A percentile compares a stretch with the other conserved stretches of the same genome.
phyloP scores from a whole-genome alignment of 2,329 filamentous ascomycete genomes.

The Scortechinia acanthostroma region DNA sequence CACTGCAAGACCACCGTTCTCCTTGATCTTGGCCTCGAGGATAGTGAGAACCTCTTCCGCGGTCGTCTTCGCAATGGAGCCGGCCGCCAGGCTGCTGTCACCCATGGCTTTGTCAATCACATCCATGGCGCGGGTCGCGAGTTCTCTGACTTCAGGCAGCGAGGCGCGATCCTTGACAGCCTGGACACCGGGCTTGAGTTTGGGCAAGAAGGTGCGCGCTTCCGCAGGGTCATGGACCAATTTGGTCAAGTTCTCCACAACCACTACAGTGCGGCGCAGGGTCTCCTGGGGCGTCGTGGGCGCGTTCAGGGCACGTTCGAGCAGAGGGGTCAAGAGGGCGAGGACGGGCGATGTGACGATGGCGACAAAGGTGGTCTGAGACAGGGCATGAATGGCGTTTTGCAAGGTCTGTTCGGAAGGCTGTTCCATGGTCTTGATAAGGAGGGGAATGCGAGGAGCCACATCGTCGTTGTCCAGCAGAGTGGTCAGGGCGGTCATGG shows the following conservation, averaged over 20 bases:
- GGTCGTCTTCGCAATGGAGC: conserved; percentile 59
- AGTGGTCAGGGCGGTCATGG: conserved; percentile 84
- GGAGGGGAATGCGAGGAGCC: conserved; percentile 78
- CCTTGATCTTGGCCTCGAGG: conserved; percentile 71
- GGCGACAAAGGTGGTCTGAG: conserved; percentile 96
- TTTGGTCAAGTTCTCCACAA: conserved; percentile 96
- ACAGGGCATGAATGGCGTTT: conserved; percentile 93
- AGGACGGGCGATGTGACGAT: conserved; percentile 92
- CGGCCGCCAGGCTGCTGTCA: conserved; percentile 49
- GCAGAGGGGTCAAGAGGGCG: conserved; percentile 84
- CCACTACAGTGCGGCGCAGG: conserved; percentile 87
- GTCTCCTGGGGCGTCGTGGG: conserved; percentile 89
- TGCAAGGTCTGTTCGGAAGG: conserved; percentile 81
- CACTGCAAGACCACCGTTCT: conserved; percentile 52
- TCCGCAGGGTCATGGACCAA: conserved; percentile 82
- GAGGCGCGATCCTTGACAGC: conserved; percentile 80
- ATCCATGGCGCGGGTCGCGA: conserved; percentile 73
- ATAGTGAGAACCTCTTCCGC: conserved; percentile 17
- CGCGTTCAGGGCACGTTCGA: conserved; percentile 88
- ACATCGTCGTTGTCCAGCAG: conserved; percentile 96
- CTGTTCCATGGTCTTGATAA: conserved; percentile 92
- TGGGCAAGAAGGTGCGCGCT: conserved; percentile 88
- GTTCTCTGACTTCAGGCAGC: conserved; percentile 85
- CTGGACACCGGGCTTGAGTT: conserved; percentile 89
- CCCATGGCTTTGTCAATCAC: conserved; percentile 94